Conservation (phyloP, 192 early-diverging fungal genomes). For the Coemansia sp. region DNA sequence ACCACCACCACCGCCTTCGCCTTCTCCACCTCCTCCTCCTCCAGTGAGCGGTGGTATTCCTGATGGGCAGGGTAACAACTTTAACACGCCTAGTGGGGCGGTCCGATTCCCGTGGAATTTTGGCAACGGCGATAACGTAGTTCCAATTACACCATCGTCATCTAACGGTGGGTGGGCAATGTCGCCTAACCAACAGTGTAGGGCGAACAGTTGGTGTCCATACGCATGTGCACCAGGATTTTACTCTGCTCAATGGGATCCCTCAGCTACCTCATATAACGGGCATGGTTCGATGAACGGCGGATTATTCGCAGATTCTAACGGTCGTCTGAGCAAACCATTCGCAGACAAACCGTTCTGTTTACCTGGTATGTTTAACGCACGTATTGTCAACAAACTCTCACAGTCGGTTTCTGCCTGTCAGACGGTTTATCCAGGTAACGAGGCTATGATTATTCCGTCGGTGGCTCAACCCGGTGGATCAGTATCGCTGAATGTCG, state of each 20-base stretch:
- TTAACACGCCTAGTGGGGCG: slow-evolving; percentile 32
- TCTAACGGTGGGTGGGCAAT: slow-evolving; percentile 56
- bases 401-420: slow-evolving; percentile 48
- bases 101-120: slow-evolving; percentile 55
- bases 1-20: not conserved
- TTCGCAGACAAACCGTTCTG: slow-evolving; percentile 42
- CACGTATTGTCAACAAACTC: slow-evolving; percentile 36
- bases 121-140: slow-evolving; percentile 41
- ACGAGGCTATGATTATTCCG: slow-evolving; percentile 58
- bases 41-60: slow-evolving; percentile 28
- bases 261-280: slow-evolving; percentile 29
- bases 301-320: slow-evolving; percentile 33
- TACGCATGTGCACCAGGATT: slow-evolving; percentile 51
- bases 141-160: slow-evolving; percentile 32
- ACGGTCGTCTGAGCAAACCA: slow-evolving; percentile 41
- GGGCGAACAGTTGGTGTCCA: slow-evolving; percentile 39
- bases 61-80: slow-evolving; percentile 48
- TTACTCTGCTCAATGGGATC: slow-evolving; percentile 56
- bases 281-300: slow-evolving; percentile 55
- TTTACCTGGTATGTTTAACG: slow-evolving; percentile 38
- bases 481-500: slow-evolving; percentile 33
- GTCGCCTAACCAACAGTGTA: slow-evolving; percentile 54
- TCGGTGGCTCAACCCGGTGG: slow-evolving; percentile 35
- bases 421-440: slow-evolving; percentile 55
- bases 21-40: not conserved